Evolutionary conservation across 495 filamentous ascomycete species (phyloP), one percentile per base, ranked within the genome.

Genomic region (Penicillium egyptiacum): DNA sequence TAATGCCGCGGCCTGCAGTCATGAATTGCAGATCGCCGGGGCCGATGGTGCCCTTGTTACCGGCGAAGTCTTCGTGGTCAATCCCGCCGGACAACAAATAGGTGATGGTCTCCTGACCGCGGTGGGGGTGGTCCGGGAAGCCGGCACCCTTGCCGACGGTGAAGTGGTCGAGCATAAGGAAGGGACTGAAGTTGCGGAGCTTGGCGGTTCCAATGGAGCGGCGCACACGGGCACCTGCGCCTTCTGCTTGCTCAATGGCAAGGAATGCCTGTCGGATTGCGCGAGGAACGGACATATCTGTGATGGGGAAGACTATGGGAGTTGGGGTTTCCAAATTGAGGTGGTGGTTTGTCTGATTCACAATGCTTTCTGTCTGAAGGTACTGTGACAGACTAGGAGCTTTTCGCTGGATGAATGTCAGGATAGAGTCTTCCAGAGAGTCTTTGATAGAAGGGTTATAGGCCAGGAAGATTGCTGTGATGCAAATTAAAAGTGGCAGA

Each of bases 131-230:
- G 70, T 96, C 91, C 0, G 91, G 91, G 70, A 96, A 96, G 5
- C 93, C 93, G 20, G 92, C 88, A 45, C 88, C 89, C 17, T 86
- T 86, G 28, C 83, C 81, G 63, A 92, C 84, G 42, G 79, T 83
- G 79, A 96, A 96, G 75, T 97, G 91, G 71, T 98, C 93, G 23
- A 97, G 89, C 93, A 98, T 96, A 14, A 98, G 81, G 79, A 98
- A 98, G 11, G 93, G 93, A 19, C 84, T 87, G 77, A 98, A 88
- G 75, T 96, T 90, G 66, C 87, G 83, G 4, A 97, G 81, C 58
- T 88, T 82, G 6, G 88, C 79, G 3, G 89, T 95, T 49, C 93
- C 93, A 66, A 98, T 90, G 28, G 89, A 91, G 58, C 93, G 87
- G 39, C 93, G 84, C 3, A 98, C 93, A 42, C 88, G 80, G 0